phyloP scores from a whole-genome alignment of 148 eudicot genomes.

The Rhododendron henanense region DNA sequence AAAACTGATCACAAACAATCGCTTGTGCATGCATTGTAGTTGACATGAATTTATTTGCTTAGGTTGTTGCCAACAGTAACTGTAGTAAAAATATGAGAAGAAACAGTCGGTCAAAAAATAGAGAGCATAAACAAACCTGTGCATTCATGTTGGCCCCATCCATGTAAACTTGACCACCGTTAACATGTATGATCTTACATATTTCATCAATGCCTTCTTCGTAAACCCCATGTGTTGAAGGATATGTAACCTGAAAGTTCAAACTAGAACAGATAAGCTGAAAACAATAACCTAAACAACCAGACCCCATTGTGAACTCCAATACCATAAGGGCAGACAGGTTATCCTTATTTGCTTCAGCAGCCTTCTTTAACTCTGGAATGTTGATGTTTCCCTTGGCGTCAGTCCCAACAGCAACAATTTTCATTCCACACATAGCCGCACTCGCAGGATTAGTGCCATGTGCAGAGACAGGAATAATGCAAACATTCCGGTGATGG shows the following conservation, averaged over 20 bases:
- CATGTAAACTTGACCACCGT: constrained; percentile 99
- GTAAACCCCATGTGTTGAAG: constrained; percentile 98
- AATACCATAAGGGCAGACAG: constrained; percentile 90
- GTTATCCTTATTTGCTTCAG: constrained; percentile 81
- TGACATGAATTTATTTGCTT: neutral
- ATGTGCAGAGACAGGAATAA: constrained; percentile 95
- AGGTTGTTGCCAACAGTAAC: neutral
- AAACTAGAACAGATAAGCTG: neutral
- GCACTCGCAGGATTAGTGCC: constrained; percentile 99
- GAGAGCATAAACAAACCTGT: constrained; percentile 48
- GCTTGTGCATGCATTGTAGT: neutral
- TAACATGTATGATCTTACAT: constrained; percentile 92
- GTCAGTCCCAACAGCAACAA: constrained; percentile 91
- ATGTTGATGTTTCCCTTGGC: constrained; percentile 94
- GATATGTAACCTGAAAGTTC: constrained; percentile 79
- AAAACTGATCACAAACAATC: neutral
- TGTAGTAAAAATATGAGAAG: neutral
- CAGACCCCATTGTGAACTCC: neutral
- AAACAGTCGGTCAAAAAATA: neutral
- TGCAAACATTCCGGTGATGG: constrained; percentile 95
- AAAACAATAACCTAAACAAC: neutral
- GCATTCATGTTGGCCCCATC: constrained; percentile 99
- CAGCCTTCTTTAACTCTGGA: constrained; percentile 83
- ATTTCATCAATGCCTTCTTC: constrained; percentile 99
- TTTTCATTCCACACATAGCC: constrained; percentile 99